These are phyloP conservation scores for Bonia amplexicaulis DNA, from an alignment of 176 grass and related monocot genomes.

Conservation along the genomic window DNA sequence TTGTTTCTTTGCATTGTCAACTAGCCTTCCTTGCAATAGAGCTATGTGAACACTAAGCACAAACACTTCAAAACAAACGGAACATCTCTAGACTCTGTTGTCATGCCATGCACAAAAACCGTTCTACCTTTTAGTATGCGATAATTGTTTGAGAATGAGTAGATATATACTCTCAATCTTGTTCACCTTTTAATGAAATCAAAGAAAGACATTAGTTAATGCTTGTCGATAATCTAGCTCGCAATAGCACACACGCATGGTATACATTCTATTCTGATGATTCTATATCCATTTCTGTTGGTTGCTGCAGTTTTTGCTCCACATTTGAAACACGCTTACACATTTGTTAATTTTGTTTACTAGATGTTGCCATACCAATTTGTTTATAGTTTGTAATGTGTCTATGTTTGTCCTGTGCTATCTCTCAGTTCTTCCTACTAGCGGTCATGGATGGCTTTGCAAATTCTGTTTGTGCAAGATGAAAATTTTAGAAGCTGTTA, in stretches of 20 bases:
- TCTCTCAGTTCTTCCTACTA: slow-evolving; percentile 46
- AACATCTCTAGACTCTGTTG: neutral
- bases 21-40: neutral
- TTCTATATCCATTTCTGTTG: neutral
- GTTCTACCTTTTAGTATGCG: neutral
- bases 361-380: slow-evolving; percentile 10
- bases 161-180: neutral
- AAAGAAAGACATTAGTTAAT: neutral
- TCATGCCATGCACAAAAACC: neutral
- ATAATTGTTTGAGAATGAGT: neutral
- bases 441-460: slow-evolving; percentile 69
- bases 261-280: slow-evolving; percentile 7
- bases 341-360: neutral
- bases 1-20: neutral
- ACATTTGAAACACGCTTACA: neutral
- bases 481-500: slow-evolving; percentile 79
- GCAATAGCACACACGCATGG: neutral
- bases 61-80: neutral
- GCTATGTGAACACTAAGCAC: neutral
- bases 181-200: neutral
- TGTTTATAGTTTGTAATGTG: slow-evolving; percentile 1
- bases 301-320: slow-evolving; percentile 10
- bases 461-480: slow-evolving; percentile 81
- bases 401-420: slow-evolving; percentile 31
- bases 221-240: neutral